Evolutionary conservation across 305 asterid genomes (phyloP).

Genomic region (Solanum hybrid): DNA sequence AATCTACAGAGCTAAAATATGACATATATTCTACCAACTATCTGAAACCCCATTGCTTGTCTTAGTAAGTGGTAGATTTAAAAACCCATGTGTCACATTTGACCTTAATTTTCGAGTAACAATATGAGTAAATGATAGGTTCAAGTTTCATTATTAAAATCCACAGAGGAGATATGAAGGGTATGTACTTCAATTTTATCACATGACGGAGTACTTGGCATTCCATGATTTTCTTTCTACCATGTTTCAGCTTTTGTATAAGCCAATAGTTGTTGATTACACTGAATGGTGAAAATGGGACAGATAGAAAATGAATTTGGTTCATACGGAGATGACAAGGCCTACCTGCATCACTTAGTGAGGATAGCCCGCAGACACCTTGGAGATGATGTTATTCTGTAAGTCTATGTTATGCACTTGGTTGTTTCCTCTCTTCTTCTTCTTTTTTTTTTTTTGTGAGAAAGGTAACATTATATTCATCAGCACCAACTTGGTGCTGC

Average conservation of each 20-base stretch:
- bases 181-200: not conserved
- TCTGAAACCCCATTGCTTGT: not conserved
- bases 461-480: not conserved
- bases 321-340: conserved; percentile 82
- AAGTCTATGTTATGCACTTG: conserved; percentile 19
- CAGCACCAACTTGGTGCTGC: not conserved
- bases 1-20: not conserved
- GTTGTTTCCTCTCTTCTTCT: not conserved
- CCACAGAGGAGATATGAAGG: not conserved
- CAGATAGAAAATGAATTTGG: conserved; percentile 98
- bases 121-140: not conserved
- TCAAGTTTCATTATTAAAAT: not conserved
- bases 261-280: conserved; percentile 12
- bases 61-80: not conserved
- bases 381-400: conserved; percentile 67
- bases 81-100: not conserved
- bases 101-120: not conserved
- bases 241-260: conserved; percentile 4
- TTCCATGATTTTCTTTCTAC: not conserved
- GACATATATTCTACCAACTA: not conserved
- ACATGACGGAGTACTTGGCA: not conserved
- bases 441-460: not conserved
- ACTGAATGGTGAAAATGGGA: conserved; percentile 21
- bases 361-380: conserved; percentile 64
- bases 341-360: conserved; percentile 78